These are phyloP conservation scores for Orbilia javanica DNA, from an alignment of 2,329 filamentous ascomycete species.

Conservation along the genomic window DNA sequence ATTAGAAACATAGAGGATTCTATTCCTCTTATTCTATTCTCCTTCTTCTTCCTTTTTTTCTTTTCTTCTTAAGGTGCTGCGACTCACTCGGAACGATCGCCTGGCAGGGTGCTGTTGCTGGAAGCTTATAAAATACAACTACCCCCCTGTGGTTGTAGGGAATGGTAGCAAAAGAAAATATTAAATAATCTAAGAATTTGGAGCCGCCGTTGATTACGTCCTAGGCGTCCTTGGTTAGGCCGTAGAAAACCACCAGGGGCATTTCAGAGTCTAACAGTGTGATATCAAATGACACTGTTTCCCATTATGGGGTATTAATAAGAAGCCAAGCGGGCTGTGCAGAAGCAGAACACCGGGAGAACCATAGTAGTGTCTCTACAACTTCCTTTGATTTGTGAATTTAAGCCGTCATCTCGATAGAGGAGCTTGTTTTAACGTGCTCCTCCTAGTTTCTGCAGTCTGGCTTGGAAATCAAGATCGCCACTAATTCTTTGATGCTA, in stretches of 20 bases:
- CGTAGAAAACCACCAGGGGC: conserved; percentile 41
- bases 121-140: conserved; percentile 57
- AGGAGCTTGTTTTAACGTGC: conserved; percentile 49
- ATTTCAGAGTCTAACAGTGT: conserved; percentile 16
- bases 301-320: conserved; percentile 31
- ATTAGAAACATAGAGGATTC: conserved; percentile 51
- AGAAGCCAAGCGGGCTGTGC: conserved; percentile 52
- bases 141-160: conserved; percentile 32
- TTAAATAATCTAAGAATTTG: conserved; percentile 18
- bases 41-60: background rate
- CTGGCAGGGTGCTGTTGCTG: conserved; percentile 51
- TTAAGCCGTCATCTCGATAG: background rate
- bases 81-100: conserved; percentile 48
- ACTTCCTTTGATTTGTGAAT: conserved; percentile 21
- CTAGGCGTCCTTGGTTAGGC: conserved; percentile 34
- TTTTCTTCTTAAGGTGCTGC: conserved; percentile 32
- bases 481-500: conserved; percentile 21
- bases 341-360: conserved; percentile 32
- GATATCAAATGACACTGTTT: conserved; percentile 52
- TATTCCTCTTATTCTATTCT: conserved; percentile 11
- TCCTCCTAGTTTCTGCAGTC: background rate
- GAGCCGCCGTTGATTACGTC: conserved; percentile 29
- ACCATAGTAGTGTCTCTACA: conserved; percentile 11
- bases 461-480: conserved; percentile 22
- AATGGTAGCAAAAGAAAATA: conserved; percentile 44